Evolutionary conservation across 2,329 filamentous ascomycete genomes (phyloP), one percentile per base, ranked within the genome.

Genomic region (Chaetomium olivaceum): DNA sequence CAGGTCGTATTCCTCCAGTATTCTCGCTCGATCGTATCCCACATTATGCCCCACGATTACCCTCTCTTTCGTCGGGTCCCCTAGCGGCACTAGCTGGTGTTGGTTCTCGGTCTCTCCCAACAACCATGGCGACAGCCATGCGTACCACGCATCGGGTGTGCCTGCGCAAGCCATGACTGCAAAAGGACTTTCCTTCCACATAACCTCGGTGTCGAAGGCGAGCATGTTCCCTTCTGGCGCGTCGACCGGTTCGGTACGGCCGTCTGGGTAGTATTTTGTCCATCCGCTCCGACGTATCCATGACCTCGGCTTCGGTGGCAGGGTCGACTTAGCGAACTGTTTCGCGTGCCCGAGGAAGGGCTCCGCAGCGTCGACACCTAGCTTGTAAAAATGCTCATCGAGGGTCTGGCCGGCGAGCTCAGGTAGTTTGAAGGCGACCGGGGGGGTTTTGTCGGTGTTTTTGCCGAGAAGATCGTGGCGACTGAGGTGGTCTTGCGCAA

Each of bases 141-240:
- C 92, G 79, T 99, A 99, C 96, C 96, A 99, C 33, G 93, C 89
- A 3, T 88, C 93, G 0, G 92, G 89, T 71, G 93, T 93, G 21
- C 89, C 91, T 16, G 96, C 95, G 75, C 94, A 98, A 25, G 96
- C 95, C 92, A 99, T 98, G 64, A 97, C 92, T 0, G 96, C 93
- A 77, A 92, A 99, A 0, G 91, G 89, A 70, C 89, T 94, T 74
- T 95, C 88, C 76, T 96, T 96, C 86, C 90, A 99, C 89, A 99
- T 89, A 56, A 97, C 93, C 78, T 99, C 95, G 0, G 93, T 96
- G 78, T 99, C 95, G 72, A 99, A 99, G 46, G 91, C 93, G 62
- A 98, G 81, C 83, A 94, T 89, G 3, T 85, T 80, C 74, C 95
- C 93, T 67, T 94, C 83, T 0, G 96, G 95, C 11, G 88, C 87